Base-by-base conservation (phyloP, 345 rosid genomes). In the Rhizophora mangle region DNA sequence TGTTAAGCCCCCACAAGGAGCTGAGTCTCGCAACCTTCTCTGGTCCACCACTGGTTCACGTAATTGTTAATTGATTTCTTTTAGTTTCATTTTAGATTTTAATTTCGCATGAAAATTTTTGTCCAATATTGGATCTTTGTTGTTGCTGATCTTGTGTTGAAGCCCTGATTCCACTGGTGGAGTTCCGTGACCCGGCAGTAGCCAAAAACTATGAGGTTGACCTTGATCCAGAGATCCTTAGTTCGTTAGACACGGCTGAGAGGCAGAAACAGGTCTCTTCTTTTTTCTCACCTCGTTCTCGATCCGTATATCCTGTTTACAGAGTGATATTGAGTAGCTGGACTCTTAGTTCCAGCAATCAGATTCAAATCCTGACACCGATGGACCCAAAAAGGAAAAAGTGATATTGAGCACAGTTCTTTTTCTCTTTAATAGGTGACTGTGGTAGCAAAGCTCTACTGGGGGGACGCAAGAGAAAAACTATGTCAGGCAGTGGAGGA, bases 381-480 rank as follows among this genome's bases (percentile, higher is more conserved):
- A 34, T 34, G 37, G 37, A 8, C 27, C 0, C 6, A 16, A 20
- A 30, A 15, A 24, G 5, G 18, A 62, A 62, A 63, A 18, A 20
- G 3, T 13, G 16, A 43, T 43, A 13, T 43, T 43, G 49, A 43
- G 49, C 49, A 15, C 4, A 43, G 27, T 24, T 54, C 27, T 21
- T 54, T 24, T 54, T 2, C 59, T 55, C 13, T 22, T 55, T 21
- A n/a, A 21, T 11, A 55, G 59, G 29, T 55, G 59, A 55, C 59
- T 55, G 87, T 84, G 63, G 78, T 72, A 69, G 85, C 86, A 1
- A 84, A 86, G 78, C 80, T 86, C 2, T 82, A 82, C 46, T 84
- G 87, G 87, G 90, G 90, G 8, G 87, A 86, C 60, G 78, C 87
- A 36, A 82, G 87, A 73, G 90, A 86, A 71, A 84, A 84, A 74